Conservation (phyloP, 495 filamentous ascomycete species). For the Lasiosphaeria miniovina region DNA sequence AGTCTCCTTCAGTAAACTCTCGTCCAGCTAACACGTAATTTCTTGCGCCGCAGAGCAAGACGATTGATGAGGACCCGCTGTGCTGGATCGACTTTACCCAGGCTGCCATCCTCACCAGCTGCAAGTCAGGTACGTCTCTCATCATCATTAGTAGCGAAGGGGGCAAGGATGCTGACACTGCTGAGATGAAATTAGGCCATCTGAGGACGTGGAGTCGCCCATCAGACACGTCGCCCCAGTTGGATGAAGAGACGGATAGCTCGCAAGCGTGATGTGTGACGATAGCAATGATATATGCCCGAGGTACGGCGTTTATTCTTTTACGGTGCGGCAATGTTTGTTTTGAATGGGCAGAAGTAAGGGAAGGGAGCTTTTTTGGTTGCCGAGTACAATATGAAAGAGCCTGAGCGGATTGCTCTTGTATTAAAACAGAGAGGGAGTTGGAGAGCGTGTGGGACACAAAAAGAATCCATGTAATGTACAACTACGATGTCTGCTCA, state of each 20-base stretch:
- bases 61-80: slow-evolving; percentile 79
- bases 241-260: slow-evolving; percentile 13
- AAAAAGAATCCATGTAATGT: no score
- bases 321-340: no score
- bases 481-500: no score
- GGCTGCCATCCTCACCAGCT: slow-evolving; percentile 87
- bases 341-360: no score
- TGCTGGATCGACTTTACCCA: slow-evolving; percentile 90
- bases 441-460: no score
- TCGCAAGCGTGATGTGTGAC: neutral
- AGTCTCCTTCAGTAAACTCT: neutral
- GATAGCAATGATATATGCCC: neutral
- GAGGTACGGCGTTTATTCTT: no score
- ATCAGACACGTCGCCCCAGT: slow-evolving; percentile 29
- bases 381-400: no score
- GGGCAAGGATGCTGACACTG: neutral
- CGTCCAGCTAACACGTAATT: neutral
- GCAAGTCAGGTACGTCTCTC: slow-evolving; percentile 66
- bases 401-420: no score
- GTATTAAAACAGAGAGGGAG: no score
- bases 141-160: neutral
- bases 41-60: slow-evolving; percentile 60
- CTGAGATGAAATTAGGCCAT: slow-evolving; percentile 57
- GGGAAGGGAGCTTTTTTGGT: no score
- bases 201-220: slow-evolving; percentile 86